phyloP scores from a whole-genome alignment of 805 yeast species.

The Saccharomycopsis fibuligera region DNA sequence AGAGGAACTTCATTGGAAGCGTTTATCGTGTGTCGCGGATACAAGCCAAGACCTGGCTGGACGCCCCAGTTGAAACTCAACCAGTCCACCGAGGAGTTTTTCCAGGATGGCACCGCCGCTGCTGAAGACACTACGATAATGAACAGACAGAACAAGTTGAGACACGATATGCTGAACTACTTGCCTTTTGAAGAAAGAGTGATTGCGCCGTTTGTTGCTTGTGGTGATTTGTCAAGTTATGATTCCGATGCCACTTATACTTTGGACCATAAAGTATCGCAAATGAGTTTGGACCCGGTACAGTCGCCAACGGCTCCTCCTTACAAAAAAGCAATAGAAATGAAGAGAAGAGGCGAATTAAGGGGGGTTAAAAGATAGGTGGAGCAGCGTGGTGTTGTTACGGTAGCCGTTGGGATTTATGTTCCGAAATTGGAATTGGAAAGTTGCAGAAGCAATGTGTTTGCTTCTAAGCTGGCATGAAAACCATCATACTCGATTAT shows the following conservation, averaged over 20 bases:
- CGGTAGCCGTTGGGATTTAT: too few species aligned
- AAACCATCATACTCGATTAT: too few species aligned
- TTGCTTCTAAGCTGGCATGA: too few species aligned
- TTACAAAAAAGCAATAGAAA: slow-evolving; percentile 82
- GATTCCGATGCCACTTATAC: slow-evolving; percentile 94
- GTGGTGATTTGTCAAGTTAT: slow-evolving; percentile 83
- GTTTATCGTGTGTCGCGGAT: slow-evolving; percentile 86
- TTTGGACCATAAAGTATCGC: slow-evolving; percentile 26
- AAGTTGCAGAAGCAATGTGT: too few species aligned
- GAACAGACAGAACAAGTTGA: slow-evolving; percentile 32
- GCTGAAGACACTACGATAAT: too few species aligned
- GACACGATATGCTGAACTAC: slow-evolving; percentile 36
- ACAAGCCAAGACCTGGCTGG: slow-evolving; percentile 82
- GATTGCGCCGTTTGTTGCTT: slow-evolving; percentile 89
- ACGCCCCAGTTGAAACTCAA: slow-evolving; percentile 53
- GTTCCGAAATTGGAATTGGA: too few species aligned
- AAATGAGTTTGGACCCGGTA: slow-evolving; percentile 76
- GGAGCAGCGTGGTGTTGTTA: too few species aligned
- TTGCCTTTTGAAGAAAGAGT: slow-evolving; percentile 58
- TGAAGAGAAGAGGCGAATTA: slow-evolving; percentile 69
- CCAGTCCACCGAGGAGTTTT: slow-evolving; percentile 73
- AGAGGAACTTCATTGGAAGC: slow-evolving; percentile 93
- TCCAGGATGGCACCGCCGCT: slow-evolving; percentile 57
- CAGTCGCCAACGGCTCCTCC: slow-evolving; percentile 97
- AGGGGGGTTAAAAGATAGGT: too few species aligned